Evolutionary conservation across 2,329 filamentous ascomycete species (phyloP).

Genomic region (Lasiodiplodia theobromae): DNA sequence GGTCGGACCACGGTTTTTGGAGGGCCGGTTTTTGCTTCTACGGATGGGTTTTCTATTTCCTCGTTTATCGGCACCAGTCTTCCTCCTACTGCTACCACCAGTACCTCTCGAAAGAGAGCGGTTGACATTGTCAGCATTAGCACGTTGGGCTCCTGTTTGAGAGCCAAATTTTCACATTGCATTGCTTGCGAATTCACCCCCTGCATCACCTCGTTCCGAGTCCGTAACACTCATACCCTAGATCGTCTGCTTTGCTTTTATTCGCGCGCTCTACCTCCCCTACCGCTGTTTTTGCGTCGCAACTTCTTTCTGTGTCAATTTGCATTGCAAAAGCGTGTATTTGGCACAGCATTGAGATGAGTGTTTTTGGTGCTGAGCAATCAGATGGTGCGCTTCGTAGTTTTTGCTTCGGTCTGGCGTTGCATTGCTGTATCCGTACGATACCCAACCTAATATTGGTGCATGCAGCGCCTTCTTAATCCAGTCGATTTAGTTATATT

Average conservation of each 20-base stretch:
- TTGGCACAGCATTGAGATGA: neutral
- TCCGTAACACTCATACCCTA: neutral
- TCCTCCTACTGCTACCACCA: slow-evolving; percentile 4
- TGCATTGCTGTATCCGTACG: slow-evolving; percentile 21
- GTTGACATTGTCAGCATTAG: neutral
- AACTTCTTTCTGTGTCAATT: neutral
- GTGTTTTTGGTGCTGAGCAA: neutral
- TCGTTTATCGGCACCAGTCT: slow-evolving; percentile 4
- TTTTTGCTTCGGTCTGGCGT: neutral
- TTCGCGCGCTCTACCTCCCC: neutral
- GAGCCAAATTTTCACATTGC: slow-evolving; percentile 5
- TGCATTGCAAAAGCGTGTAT: slow-evolving; percentile 2
- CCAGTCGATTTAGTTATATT: neutral
- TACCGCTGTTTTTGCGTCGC: neutral
- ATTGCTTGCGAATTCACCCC: slow-evolving; percentile 5
- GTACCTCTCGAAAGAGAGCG: neutral
- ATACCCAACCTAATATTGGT: slow-evolving; percentile 20
- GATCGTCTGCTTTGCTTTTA: neutral
- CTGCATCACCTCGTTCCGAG: neutral
- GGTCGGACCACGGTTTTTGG: slow-evolving; percentile 7
- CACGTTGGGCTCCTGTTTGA: neutral
- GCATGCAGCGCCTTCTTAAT: slow-evolving; percentile 4
- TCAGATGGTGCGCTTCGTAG: neutral
- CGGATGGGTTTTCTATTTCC: slow-evolving; percentile 3
- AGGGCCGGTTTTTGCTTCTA: slow-evolving; percentile 5